Evolutionary conservation across 257 asterid species (phyloP), one percentile per base, ranked within the genome.

Genomic region (Lavandula angustifolia): DNA sequence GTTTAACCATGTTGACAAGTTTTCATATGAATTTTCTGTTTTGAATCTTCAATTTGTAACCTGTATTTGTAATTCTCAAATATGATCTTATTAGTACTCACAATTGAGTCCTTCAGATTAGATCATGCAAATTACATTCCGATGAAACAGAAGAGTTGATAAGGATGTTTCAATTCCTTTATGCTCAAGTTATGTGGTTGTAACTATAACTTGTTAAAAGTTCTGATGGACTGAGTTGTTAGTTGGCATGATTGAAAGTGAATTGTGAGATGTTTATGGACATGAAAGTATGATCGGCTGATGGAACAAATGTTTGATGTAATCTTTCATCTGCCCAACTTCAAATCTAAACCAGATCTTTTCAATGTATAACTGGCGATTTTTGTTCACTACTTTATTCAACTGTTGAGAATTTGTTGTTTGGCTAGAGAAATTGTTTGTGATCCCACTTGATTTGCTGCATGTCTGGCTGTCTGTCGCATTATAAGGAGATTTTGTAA

Each of bases 191-290:
- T 31, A 4, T 55, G 62, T 64, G 42, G 41, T 55, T 34, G 60
- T 54, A 3, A 16, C 13, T 38, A 62, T 60, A 3, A 16, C 41
- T 51, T 48, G 40, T 40, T 3, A 9, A 35, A 13, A 37, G 22
- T 18, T 14, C 34, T 44, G 51, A 41, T 48, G 56, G 46, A 65
- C 42, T n/a, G 42, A 55, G 54, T 10, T n/a, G 34, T 37, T 3
- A 11, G n/a, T 58, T 72, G 14, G 46, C 7, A 64, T 64, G 63
- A 56, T 48, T 38, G 62, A 11, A 7, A 1, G 16, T 72, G 55
- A 64, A 11, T 10, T 3, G 11, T 72, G 55, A 64, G 14, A 31
- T 62, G 58, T 54, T 53, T 43, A 0, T 38, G 44, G 11, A 34
- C 52, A 18, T n/a, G 53, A 13, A 34, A 22, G 27, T 22, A 1